Percentiles rank a stretch among this genome's conserved stretches.
Conservation (phyloP, 768 basidiomycete genomes). For the Glaciozyma antarctica region DNA sequence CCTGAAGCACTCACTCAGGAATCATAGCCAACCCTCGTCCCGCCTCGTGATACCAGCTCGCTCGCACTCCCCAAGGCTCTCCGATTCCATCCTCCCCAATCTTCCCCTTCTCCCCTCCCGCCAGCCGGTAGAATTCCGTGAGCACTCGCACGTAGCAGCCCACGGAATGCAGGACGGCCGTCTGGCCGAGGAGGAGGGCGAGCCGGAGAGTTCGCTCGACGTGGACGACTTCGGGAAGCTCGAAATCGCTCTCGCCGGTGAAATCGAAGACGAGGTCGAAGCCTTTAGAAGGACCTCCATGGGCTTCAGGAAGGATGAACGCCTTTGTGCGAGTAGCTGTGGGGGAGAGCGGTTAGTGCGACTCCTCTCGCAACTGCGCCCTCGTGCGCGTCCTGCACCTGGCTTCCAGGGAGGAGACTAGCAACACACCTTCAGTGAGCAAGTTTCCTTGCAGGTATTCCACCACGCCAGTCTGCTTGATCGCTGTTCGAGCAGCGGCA, state of each 20-base stretch:
- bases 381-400: not conserved
- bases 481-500: not conserved
- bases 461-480: constrained; percentile 1
- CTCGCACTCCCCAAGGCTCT: constrained; percentile 22
- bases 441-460: constrained; percentile 27
- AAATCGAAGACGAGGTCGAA: constrained; percentile 26
- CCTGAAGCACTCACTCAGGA: constrained; percentile 7
- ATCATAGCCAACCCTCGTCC: constrained; percentile 16
- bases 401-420: not conserved
- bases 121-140: constrained; percentile 10
- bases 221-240: constrained; percentile 18
- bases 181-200: constrained; percentile 11
- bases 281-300: constrained; percentile 1
- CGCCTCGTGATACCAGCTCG: constrained; percentile 23
- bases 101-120: constrained; percentile 14
- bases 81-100: constrained; percentile 1
- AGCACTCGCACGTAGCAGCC: constrained; percentile 15
- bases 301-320: constrained; percentile 12
- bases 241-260: constrained; percentile 21
- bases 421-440: constrained; percentile 8
- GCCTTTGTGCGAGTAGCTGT: constrained; percentile 14
- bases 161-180: constrained; percentile 4
- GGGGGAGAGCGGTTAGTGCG: not conserved
- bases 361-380: not conserved
- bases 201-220: constrained; percentile 22